These are phyloP conservation scores for Echinosophora koreensis DNA, from an alignment of 306 rosid genomes.

Conservation along the genomic window DNA sequence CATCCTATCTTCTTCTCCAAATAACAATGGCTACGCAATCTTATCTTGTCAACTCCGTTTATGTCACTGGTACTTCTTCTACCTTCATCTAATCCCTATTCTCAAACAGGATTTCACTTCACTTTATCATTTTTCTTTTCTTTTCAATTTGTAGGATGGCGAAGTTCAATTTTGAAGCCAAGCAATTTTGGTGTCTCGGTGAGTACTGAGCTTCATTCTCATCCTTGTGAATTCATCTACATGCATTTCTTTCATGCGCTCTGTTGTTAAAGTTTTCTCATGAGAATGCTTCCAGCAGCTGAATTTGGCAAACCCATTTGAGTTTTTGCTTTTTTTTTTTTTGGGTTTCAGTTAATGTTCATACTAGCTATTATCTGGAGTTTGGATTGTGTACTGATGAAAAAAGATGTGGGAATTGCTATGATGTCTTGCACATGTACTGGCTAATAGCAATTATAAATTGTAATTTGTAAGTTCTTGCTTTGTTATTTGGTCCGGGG, in stretches of 20 bases:
- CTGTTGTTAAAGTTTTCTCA: neutral
- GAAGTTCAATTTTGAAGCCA: constrained; percentile 44
- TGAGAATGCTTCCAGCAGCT: neutral
- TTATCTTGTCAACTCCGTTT: constrained; percentile 49
- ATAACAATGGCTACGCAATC: constrained; percentile 55
- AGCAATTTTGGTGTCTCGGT: constrained; percentile 37
- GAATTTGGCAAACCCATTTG: neutral
- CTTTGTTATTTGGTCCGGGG: no score
- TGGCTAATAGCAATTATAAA: no score
- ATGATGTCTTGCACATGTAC: neutral
- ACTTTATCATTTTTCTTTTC: neutral
- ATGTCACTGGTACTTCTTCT: constrained; percentile 38
- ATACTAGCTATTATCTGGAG: neutral
- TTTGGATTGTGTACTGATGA: neutral
- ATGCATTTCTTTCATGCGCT: neutral
- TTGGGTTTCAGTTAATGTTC: neutral
- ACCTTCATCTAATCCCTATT: neutral
- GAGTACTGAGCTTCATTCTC: neutral
- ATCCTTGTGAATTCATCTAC: neutral
- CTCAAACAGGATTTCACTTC: constrained; percentile 10
- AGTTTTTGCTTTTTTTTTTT: neutral
- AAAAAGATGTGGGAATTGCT: neutral
- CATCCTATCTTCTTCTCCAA: neutral
- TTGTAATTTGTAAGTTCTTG: no score
- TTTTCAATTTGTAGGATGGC: constrained; percentile 46